Percentiles rank a stretch among this genome's conserved stretches.
phyloP scores from a whole-genome alignment of 2,329 filamentous ascomycete species.

The Madurella mycetomatis region DNA sequence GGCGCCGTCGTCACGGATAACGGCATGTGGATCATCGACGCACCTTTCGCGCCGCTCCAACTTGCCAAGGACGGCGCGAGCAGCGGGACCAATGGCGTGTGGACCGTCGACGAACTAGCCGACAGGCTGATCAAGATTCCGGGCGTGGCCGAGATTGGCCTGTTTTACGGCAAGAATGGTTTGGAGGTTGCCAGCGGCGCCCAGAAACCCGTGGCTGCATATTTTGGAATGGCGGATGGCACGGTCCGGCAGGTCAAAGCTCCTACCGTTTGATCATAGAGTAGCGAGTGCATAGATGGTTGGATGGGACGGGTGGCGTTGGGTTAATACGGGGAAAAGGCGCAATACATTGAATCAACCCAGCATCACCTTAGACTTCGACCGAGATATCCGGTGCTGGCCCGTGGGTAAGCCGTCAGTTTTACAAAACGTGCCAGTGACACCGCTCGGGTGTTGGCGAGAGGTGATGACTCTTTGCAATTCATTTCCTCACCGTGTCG shows the following conservation, averaged over 20 bases:
- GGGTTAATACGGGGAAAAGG: neutral
- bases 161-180: conserved; percentile 82
- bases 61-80: conserved; percentile 48
- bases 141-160: conserved; percentile 85
- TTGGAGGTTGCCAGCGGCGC: conserved; percentile 65
- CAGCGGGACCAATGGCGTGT: conserved; percentile 61
- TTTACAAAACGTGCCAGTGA: too few species aligned
- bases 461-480: too few species aligned
- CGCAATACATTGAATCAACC: too few species aligned
- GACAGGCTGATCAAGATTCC: conserved; percentile 72
- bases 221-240: conserved; percentile 87
- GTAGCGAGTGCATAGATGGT: neutral
- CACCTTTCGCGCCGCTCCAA: conserved; percentile 73
- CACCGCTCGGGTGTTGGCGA: too few species aligned
- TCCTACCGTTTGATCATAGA: neutral
- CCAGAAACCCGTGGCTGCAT: conserved; percentile 88
- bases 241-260: conserved; percentile 48
- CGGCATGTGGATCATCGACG: conserved; percentile 85
- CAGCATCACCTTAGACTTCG: too few species aligned
- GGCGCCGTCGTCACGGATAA: conserved; percentile 79
- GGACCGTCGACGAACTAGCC: conserved; percentile 75
- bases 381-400: too few species aligned
- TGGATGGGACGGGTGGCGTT: neutral
- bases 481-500: too few species aligned
- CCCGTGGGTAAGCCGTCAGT: too few species aligned